phyloP scores from a whole-genome alignment of 129 eudicot genomes.

The Ambrosia trifida region DNA sequence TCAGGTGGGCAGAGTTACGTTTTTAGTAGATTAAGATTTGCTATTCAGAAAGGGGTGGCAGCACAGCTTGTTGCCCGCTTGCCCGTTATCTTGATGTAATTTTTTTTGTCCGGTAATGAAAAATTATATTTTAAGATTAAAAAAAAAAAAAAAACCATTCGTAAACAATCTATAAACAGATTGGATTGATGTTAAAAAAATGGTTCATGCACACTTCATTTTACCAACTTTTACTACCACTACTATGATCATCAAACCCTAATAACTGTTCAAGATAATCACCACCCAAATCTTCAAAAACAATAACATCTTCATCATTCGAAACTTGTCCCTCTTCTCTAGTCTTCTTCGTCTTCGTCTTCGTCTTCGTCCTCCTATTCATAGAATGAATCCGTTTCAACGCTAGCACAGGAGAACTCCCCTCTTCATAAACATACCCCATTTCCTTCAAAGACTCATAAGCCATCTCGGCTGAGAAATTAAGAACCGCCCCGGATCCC shows the following conservation, averaged over 20 bases:
- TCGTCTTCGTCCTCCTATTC: constrained; percentile 10
- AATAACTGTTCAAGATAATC: constrained; percentile 32
- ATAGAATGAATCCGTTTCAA: constrained; percentile 43
- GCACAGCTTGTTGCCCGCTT: too few species aligned
- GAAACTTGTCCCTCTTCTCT: neutral
- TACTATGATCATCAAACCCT: constrained; percentile 21
- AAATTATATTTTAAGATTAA: too few species aligned
- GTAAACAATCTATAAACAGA: too few species aligned
- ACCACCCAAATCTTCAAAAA: constrained; percentile 32
- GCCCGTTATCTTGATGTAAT: too few species aligned
- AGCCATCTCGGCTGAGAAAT: constrained; percentile 40
- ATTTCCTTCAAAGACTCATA: constrained; percentile 43
- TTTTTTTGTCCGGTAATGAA: too few species aligned
- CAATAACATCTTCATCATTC: constrained; percentile 19
- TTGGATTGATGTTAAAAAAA: too few species aligned
- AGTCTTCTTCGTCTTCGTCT: constrained; percentile 26
- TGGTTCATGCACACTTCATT: neutral
- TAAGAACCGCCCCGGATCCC: constrained; percentile 45
- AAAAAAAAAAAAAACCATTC: too few species aligned
- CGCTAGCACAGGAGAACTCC: constrained; percentile 46
- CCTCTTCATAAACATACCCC: constrained; percentile 31
- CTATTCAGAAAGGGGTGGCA: too few species aligned
- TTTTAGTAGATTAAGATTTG: too few species aligned
- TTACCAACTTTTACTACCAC: constrained; percentile 20
- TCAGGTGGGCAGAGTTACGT: too few species aligned